A percentile compares a stretch with the other conserved stretches of the same genome.
These are phyloP conservation scores for Boletus tomentosulus DNA, from an alignment of 768 basidiomycete genomes.

Conservation along the genomic window DNA sequence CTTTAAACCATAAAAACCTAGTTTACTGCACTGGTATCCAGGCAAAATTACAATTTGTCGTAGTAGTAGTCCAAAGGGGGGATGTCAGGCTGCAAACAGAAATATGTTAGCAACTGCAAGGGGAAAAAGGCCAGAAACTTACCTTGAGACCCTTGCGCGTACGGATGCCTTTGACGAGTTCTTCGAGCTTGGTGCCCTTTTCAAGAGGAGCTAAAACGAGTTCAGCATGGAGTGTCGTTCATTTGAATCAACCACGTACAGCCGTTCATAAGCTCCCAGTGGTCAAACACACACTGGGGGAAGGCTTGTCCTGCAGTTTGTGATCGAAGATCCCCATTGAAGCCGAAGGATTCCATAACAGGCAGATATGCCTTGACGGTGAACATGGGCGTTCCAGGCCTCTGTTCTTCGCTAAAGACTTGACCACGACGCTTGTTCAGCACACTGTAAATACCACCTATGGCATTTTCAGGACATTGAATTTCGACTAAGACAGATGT, in stretches of 20 bases:
- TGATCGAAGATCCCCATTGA: slow-evolving; percentile 93
- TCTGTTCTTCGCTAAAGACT: slow-evolving; percentile 96
- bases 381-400: slow-evolving; percentile 98
- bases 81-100: slow-evolving; percentile 65
- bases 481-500: slow-evolving; percentile 70
- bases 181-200: slow-evolving; percentile 88
- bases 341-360: slow-evolving; percentile 91
- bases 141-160: slow-evolving; percentile 95
- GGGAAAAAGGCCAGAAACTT: slow-evolving; percentile 7
- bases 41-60: slow-evolving; percentile 69
- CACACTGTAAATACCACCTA: slow-evolving; percentile 93
- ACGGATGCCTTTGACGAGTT: slow-evolving; percentile 77
- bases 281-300: slow-evolving; percentile 93
- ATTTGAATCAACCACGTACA: slow-evolving; percentile 42
- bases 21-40: slow-evolving; percentile 3
- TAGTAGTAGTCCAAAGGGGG: slow-evolving; percentile 87
- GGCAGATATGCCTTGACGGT: slow-evolving; percentile 97
- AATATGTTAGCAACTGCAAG: slow-evolving; percentile 8
- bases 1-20: slow-evolving; percentile 4
- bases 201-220: slow-evolving; percentile 59
- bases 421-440: slow-evolving; percentile 98
- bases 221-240: slow-evolving; percentile 1
- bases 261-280: slow-evolving; percentile 85
- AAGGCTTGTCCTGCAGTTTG: slow-evolving; percentile 96
- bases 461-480: slow-evolving; percentile 95